These are phyloP conservation scores for Isatis tinctoria DNA, from an alignment of 345 rosid species.

Conservation along the genomic window DNA sequence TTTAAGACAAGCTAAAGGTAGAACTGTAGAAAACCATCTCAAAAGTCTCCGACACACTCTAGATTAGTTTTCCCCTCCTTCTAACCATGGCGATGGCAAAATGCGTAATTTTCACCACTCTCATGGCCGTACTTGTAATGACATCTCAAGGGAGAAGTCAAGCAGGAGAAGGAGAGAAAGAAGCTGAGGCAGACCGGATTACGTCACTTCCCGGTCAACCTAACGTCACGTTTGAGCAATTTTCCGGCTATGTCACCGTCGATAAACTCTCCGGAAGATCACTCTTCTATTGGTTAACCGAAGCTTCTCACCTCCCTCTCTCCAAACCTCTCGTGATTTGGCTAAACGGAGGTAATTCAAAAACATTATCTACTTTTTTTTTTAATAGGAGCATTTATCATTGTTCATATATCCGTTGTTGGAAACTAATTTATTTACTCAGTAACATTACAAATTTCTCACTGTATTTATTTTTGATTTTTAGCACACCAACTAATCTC, in stretches of 20 bases:
- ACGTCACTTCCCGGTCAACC: slow-evolving; percentile 93
- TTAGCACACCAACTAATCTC: background rate
- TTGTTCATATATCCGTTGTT: background rate
- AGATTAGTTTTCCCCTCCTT: background rate
- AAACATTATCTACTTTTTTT: background rate
- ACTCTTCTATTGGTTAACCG: slow-evolving; percentile 96
- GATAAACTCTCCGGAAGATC: slow-evolving; percentile 65
- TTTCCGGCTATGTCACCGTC: slow-evolving; percentile 88
- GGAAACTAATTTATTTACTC: background rate
- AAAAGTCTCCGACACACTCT: slow-evolving; percentile 18
- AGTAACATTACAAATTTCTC: background rate
- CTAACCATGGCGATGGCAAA: slow-evolving; percentile 34
- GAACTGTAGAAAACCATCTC: slow-evolving; percentile 22
- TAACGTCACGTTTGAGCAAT: slow-evolving; percentile 74
- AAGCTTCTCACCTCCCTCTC: slow-evolving; percentile 46
- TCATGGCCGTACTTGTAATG: slow-evolving; percentile 24
- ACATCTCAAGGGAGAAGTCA: slow-evolving; percentile 24
- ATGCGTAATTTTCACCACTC: slow-evolving; percentile 26
- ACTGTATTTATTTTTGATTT: background rate
- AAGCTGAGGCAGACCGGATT: slow-evolving; percentile 69
- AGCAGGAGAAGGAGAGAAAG: slow-evolving; percentile 13
- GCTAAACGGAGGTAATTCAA: slow-evolving; percentile 89
- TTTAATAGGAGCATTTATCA: background rate
- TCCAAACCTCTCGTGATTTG: slow-evolving; percentile 83
- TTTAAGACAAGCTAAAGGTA: slow-evolving; percentile 25